Base-by-base conservation (phyloP, 1,284 basidiomycete genomes). In the Boletus semigastroideus region DNA sequence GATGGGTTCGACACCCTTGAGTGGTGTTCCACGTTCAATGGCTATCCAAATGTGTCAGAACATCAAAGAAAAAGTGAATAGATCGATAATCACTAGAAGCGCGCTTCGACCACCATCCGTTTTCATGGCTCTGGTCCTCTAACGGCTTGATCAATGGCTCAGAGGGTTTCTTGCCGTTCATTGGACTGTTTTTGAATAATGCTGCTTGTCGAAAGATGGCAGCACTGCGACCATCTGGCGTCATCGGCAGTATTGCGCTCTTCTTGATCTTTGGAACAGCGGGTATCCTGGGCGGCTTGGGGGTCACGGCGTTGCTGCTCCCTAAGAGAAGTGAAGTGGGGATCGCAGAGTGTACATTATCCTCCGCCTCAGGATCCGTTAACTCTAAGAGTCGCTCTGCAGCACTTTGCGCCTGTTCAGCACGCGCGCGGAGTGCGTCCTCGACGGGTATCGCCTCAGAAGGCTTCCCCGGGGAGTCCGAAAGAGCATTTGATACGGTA, bases 371-470 rank as follows among this genome's bases (percentile, higher is more conserved):
- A 16, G 86, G 80, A 55, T 91, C 87, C 19, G 88, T 86, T 20
- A 92, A 75, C 65, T 92, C 90, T 43, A 93, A 68, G 37, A 94
- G 72, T 51, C 87, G 79, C 64, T 90, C 84, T 2, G 91, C 93
- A 8, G 92, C 89, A 62, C 89, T 92, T 63, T 93, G 86, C 0
- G 92, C 93, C 65, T 94, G 92, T 57, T 90, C 89, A 3, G 92
- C 92, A 53, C 91, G 83, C 2, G 90, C 90, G 42, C 85, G 81
- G 58, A 93, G 72, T 30, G 87, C 90, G 64, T 94, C 92, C 63
- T 94, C 92, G 1, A 92, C 80, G 14, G 88, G 75, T 27, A 72
- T 66, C 25, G 31, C 8, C 39, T 64, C 60, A 16, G 64, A 63
- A 41, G 73, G 70, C 51, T 77, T 77, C 22, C 65, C 67, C 10